Evolutionary conservation across 805 yeast species (phyloP), one percentile per base, ranked within the genome.

Genomic region (Wilhelminamyces savonicus): DNA sequence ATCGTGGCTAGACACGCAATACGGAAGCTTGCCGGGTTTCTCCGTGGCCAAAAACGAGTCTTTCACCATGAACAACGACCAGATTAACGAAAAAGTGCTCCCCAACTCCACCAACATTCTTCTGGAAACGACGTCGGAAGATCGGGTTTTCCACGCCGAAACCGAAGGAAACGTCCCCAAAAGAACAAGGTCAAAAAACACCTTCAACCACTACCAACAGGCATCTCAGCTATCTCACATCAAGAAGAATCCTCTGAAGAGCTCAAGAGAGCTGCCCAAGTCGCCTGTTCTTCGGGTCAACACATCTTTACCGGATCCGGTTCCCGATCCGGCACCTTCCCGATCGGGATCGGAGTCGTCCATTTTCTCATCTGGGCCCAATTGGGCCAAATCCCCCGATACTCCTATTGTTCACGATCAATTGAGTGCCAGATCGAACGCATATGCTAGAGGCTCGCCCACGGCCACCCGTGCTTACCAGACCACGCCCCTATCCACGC

Each of bases 201-300:
- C 48, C 15, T 57, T 50, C 38, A 57, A 56, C 30, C 53, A 54
- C 33, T 57, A 56, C 32, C 61, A 52, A 28, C 63, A 52, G 41
- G 35, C 28, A 36, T 13, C 5, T 35, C 29, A n/a, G 15, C 7
- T 14, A 29, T 16, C 9, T 14, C n/a, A 21, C 36, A 4, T 17
- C 24, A 8, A 9, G 21, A n/a, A 21, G 12, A 24, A 13, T 9
- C 28, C 31, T 13, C 21, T 16, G 9, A 26, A 28, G 15, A 25
- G 28, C 25, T 34, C 39, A 23, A 33, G 38, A 17, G 24, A 29
- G 7, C 41, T 30, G 15, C 31, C 29, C 7, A 16, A 30, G 13
- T 26, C 43, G n/a, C 23, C 25, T 12, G 25, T 22, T 16, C 12
- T 8, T 17, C 34, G 8, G 13, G 16, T 11, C 21, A 19, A 35